Base-by-base conservation (phyloP, 192 early-diverging fungal species). In the Kickxella alabastrina region DNA sequence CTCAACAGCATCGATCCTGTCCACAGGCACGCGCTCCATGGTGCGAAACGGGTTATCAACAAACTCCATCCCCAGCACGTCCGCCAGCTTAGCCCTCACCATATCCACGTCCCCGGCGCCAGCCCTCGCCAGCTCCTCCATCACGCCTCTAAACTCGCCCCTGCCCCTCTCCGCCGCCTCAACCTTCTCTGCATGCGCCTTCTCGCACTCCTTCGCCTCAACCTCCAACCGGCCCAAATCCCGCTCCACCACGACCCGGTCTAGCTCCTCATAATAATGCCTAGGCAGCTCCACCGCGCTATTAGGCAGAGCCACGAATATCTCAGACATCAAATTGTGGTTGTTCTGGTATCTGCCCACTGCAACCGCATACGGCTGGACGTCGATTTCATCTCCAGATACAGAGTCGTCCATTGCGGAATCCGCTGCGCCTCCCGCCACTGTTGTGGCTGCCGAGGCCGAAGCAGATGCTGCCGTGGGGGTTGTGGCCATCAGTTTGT, bases 321-420 rank as follows among this genome's bases (percentile, higher is more conserved):
- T 49, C 31, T 75, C 71, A 4, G 71, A 50, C 71, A 75, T 67
- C 38, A 75, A 9, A 23, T 50, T 67, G 49, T 75, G 71, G 56
- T 67, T 75, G 47, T 67, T 58, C 37, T 75, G 71, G 51, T 75
- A 75, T 38, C 71, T 50, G 19, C 43, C 42, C 21, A 75, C 42
- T 15, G 71, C 62, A 10, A 75, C 54, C 10, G 19, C 63, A 15
- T 58, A 62, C 19, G 71, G 64, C 53, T 67, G 71, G 13, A 67
- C 34, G 28, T 67, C 64, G 24, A 63, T 31, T 28, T 75, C 71
- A 24, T 75, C 71, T 10, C 60, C 71, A 5, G 63, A 66, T 0
- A 38, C 63, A 1, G 25, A 48, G 3, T 36, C 52, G 22, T 43
- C 70, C 12, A 56, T 34, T 13, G 12, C 35, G 10, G 42, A 27